Evolutionary conservation across 805 yeast genomes (phyloP), one percentile per base, ranked within the genome.

Genomic region (Lipomyces yamadae): DNA sequence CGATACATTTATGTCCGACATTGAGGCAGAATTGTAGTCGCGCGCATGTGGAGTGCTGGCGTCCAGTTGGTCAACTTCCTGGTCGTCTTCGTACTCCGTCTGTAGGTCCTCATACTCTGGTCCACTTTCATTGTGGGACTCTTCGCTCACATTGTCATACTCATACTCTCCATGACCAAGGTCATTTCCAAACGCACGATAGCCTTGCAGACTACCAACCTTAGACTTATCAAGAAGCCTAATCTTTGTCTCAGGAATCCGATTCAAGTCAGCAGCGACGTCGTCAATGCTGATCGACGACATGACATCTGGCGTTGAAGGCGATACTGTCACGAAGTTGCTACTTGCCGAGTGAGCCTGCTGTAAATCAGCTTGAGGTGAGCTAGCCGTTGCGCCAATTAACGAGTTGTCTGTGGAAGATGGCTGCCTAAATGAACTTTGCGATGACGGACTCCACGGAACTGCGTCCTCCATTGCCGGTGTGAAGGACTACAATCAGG

Each of bases 231-330:
- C 55, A 29, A 52, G n/a, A 11, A 52, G 34, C 55, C 8, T 15
- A 29, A n/a, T 29, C 55, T 52, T 18, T n/a, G n/a, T 24, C 48
- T 42, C 18, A 1, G 1, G 48, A n/a, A 63, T 24, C 52, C 62
- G 37, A 34, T 62, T 58, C 30, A 63, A 58, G 48, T 60, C 58
- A 32, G 58, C 62, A 13, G 66, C 62, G 34, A 62, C 65, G 29
- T 56, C 59, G 4, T 57, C 64, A 29, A 24, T 52, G 37, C 60
- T 45, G 15, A 61, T 56, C 15, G 64, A 56, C 39, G 64, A 61
- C 48, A 42, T 42, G n/a, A 42, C 48, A 24, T 42, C 48, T 24
- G 48, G 10, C n/a, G 18, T 42, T n/a, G 10, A 24, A 24, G 24
- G 24, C 48, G 48, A n/a, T 24, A 42, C 8, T 10, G 48, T n/a